A percentile compares a stretch with the other conserved stretches of the same genome.
Evolutionary conservation across 352 stramenopile species (phyloP).

Genomic region (Vaucheria bursata): DNA sequence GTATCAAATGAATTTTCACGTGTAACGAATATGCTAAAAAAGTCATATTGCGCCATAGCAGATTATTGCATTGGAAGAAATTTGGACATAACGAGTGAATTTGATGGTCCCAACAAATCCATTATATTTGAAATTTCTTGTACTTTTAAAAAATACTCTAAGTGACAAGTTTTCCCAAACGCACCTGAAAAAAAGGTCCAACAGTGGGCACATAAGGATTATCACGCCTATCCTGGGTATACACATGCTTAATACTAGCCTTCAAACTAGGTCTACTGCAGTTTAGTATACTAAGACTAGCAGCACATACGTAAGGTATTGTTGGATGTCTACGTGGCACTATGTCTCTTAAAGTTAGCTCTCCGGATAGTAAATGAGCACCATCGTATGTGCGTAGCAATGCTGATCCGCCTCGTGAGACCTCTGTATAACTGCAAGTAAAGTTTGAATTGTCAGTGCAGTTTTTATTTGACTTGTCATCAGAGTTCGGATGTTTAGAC

Average conservation of each 20-base stretch:
- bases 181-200: constrained; percentile 76
- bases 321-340: constrained; percentile 22
- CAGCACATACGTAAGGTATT: constrained; percentile 64
- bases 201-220: constrained; percentile 68
- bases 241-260: constrained; percentile 81
- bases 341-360: constrained; percentile 32
- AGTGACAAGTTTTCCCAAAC: too few relatives aligned
- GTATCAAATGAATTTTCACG: too few relatives aligned
- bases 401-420: constrained; percentile 9
- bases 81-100: too few relatives aligned
- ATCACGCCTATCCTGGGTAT: constrained; percentile 74
- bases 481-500: background rate
- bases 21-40: too few relatives aligned
- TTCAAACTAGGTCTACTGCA: constrained; percentile 71
- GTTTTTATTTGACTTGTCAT: background rate
- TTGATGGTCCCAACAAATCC: too few relatives aligned
- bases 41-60: too few relatives aligned
- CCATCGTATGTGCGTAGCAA: constrained; percentile 21
- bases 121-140: too few relatives aligned
- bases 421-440: constrained; percentile 9
- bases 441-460: constrained; percentile 11
- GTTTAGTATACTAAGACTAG: constrained; percentile 71
- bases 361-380: constrained; percentile 15
- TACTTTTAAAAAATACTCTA: too few relatives aligned
- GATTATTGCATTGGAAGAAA: too few relatives aligned